A percentile compares a stretch with the other conserved stretches of the same genome.
phyloP scores from a whole-genome alignment of 257 asterid species.

The Misopates orontium region DNA sequence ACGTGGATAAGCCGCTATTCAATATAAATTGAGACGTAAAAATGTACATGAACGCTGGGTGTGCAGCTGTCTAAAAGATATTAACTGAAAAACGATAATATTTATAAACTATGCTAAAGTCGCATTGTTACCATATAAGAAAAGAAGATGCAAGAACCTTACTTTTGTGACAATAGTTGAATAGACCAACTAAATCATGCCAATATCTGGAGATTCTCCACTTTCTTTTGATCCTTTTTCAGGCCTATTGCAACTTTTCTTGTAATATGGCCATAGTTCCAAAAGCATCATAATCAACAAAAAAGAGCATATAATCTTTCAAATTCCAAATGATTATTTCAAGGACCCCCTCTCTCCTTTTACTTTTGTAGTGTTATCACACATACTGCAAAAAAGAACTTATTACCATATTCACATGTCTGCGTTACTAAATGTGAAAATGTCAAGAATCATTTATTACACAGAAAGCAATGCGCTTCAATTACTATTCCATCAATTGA shows the following conservation, averaged over 20 bases:
- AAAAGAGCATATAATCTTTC: constrained; percentile 3
- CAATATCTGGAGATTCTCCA: constrained; percentile 33
- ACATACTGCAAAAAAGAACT: constrained; percentile 1
- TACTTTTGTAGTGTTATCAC: background rate
- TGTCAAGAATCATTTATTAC: constrained; percentile 3
- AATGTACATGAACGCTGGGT: too few relatives aligned
- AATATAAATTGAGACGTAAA: too few relatives aligned
- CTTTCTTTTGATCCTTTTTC: constrained; percentile 17
- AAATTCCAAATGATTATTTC: constrained; percentile 28
- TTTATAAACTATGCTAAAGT: too few relatives aligned
- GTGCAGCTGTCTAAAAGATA: too few relatives aligned
- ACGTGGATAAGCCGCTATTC: too few relatives aligned
- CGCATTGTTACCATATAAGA: too few relatives aligned
- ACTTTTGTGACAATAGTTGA: background rate
- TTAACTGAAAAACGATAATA: too few relatives aligned
- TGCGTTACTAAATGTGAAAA: background rate
- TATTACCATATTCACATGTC: background rate
- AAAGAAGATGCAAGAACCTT: too few relatives aligned
- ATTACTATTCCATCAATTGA: background rate
- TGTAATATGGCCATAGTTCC: constrained; percentile 32
- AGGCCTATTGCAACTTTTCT: constrained; percentile 28
- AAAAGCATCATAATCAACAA: constrained; percentile 31
- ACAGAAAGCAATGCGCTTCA: background rate
- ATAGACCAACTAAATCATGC: constrained; percentile 13
- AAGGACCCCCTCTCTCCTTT: constrained; percentile 4